Evolutionary conservation across 768 basidiomycete genomes (phyloP), one percentile per base, ranked within the genome.

Genomic region (Kockovaella imperatae): DNA sequence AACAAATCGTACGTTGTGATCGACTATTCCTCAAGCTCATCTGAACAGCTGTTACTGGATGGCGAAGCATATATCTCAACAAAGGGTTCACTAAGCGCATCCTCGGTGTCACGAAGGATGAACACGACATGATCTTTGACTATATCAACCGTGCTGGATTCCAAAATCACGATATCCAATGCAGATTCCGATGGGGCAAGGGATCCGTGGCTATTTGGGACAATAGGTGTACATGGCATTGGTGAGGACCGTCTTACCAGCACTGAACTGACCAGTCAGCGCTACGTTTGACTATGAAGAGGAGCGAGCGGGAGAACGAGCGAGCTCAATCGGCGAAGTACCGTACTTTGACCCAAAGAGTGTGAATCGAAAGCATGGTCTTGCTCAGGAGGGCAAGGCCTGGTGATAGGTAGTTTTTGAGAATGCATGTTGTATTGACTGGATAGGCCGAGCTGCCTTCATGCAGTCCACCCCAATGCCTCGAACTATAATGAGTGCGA

Each of bases 161-260:
- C 18, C 21, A 13, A 11, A 10, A 38, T 38, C 14, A 11, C 20
- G 20, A 10, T 39, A 21, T 42, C 15, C 41, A 42, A 42, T 25
- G 18, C 11, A 6, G 66, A 70, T 70, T 71, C 71, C 73, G 74
- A 15, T 81, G 80, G 79, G 63, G 68, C 28, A 57, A 61, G 41
- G 75, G 78, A 51, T 77, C 79, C 41, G 62, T 80, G 21, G 79
- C 79, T 0, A 77, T 81, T 50, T 80, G 79, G 80, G 79, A 80
- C 47, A 81, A 80, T 56, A 15, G 50, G 24, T 42, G 26, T n/a
- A 50, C 42, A 14, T 50, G 29, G 41, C 36, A 43, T 14, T 29
- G 2, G 1, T n/a, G 20, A 31, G 17, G 15, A 3, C 15, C 5
- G 35, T 14, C 15, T 6, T 35, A 11, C 13, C 3, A 31, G 3